Evolutionary conservation across 225 moss, liverwort and hornwort genomes (phyloP), one percentile per base, ranked within the genome.

Genomic region (Polytrichum commune): DNA sequence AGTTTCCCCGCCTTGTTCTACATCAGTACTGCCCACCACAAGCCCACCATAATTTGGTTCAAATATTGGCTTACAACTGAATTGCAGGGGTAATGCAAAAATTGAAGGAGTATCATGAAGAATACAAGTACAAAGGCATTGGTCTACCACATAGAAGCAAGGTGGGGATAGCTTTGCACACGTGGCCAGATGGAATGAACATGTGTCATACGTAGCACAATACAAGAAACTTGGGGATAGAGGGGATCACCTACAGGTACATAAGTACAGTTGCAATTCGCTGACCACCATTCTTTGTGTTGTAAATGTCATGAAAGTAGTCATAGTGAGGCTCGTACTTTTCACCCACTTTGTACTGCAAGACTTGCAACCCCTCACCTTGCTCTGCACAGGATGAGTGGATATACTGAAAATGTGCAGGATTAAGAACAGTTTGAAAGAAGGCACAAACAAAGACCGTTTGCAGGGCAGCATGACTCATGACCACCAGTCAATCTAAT

Each of bases 251-350:
- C 79, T 76, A 96, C 92, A 98, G 83, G 76, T 98, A 98, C 98
- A 98, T 95, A 32, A 98, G 81, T 63, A 98, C 86, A 22, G 98
- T 98, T 67, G 98, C 98, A 66, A 98, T 90, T 53, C 98, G 80
- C 75, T 98, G 98, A 60, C 98, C 98, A 18, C 98, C 98, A 79
- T 98, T 98, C 75, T 83, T 91, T 53, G 93, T 93, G 71, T 98
- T 98, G 79, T 91, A 91, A 5, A 83, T 73, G 68, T 98, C 98
- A 77, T 98, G 98, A 65, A 98, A 98, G 79, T 98, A 98, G 75
- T 98, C 98, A 78, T 89, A 98, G 64, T 98, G 98, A 22, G 95
- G 69, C 84, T 98, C 95, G 29, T 98, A 98, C 75, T 98, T 93
- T 71, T 98, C 95, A 70, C 91, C 89, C 68, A 90, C 93, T 88